These are phyloP conservation scores for Fusarium sp. DNA, from an alignment of 2,329 filamentous ascomycete genomes.

Conservation along the genomic window DNA sequence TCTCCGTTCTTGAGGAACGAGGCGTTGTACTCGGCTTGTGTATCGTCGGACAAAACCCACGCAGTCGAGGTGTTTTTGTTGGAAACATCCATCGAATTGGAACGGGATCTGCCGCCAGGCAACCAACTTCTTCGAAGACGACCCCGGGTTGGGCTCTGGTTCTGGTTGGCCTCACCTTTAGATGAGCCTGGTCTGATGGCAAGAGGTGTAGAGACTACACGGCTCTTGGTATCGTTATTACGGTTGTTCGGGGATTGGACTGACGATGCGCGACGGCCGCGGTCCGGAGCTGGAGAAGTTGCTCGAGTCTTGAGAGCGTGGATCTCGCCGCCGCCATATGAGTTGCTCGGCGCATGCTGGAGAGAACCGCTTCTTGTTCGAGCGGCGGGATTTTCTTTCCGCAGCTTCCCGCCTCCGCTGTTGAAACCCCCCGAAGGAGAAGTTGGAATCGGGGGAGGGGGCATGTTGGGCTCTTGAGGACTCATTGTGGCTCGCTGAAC, in stretches of 20 bases:
- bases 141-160: slow-evolving; percentile 60
- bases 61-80: slow-evolving; percentile 51
- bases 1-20: slow-evolving; percentile 65
- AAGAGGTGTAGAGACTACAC: slow-evolving; percentile 51
- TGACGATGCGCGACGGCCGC: slow-evolving; percentile 61
- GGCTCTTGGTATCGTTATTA: slow-evolving; percentile 47
- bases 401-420: slow-evolving; percentile 48
- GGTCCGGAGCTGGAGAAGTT: slow-evolving; percentile 54
- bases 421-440: slow-evolving; percentile 34
- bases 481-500: slow-evolving; percentile 41
- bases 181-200: slow-evolving; percentile 46
- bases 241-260: slow-evolving; percentile 56
- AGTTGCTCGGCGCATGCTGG: slow-evolving; percentile 41
- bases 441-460: slow-evolving; percentile 28
- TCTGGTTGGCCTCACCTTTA: slow-evolving; percentile 55
- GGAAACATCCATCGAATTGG: slow-evolving; percentile 58
- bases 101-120: slow-evolving; percentile 63
- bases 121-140: slow-evolving; percentile 67
- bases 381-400: slow-evolving; percentile 48
- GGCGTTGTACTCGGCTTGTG: slow-evolving; percentile 67
- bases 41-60: slow-evolving; percentile 68
- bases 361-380: slow-evolving; percentile 53
- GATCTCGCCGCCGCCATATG: slow-evolving; percentile 28
- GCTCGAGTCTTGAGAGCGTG: slow-evolving; percentile 44
- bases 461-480: slow-evolving; percentile 39